These are phyloP conservation scores for Cyanophora paradoxa DNA, from an alignment of 78 protist genomes.

Conservation along the genomic window DNA sequence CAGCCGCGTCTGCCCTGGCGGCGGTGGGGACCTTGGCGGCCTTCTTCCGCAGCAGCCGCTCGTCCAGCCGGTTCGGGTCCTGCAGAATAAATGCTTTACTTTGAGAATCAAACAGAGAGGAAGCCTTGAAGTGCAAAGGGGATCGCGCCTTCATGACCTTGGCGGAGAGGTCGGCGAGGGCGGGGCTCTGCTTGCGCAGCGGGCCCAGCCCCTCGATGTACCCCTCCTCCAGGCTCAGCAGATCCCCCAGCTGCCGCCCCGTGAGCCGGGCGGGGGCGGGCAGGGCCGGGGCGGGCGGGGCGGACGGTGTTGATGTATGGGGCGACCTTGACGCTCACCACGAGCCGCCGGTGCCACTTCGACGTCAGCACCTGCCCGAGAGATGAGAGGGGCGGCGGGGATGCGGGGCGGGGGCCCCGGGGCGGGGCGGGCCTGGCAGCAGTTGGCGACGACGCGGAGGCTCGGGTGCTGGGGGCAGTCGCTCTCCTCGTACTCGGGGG, in stretches of 20 bases:
- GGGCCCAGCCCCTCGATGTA: background rate
- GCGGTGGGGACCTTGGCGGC: background rate
- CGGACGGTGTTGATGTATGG: too few species aligned
- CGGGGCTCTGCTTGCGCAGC: background rate
- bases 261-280: too few species aligned
- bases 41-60: background rate
- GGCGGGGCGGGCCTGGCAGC: too few species aligned
- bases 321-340: background rate
- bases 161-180: background rate
- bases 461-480: conserved; percentile 8
- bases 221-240: background rate
- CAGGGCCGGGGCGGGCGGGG: too few species aligned
- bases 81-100: background rate
- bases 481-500: background rate
- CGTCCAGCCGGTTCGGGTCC: background rate
- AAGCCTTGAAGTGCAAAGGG: too few species aligned
- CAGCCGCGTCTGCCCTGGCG: background rate
- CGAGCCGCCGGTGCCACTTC: background rate
- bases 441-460: background rate
- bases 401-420: too few species aligned
- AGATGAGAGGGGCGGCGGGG: too few species aligned
- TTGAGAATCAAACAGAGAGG: too few species aligned
- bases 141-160: background rate
- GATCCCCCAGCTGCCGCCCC: background rate
- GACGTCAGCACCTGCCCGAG: background rate